Evolutionary conservation across 2,329 filamentous ascomycete genomes (phyloP).

Genomic region (Botrytis elliptica): DNA sequence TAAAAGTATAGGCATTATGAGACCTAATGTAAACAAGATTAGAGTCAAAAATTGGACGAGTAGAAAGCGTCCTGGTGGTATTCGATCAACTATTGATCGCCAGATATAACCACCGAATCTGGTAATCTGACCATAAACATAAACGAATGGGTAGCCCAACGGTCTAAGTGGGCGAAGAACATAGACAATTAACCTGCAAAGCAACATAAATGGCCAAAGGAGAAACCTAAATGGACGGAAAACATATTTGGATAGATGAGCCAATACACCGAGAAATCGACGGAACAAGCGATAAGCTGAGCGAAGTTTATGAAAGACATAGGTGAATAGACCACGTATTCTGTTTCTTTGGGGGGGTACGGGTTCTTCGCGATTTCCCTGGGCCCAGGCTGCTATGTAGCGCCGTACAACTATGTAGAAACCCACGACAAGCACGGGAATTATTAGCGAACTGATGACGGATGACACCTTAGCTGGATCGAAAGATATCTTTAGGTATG

Average conservation of each 20-base stretch:
- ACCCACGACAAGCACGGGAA: neutral
- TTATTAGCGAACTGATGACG: neutral
- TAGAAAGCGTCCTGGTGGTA: neutral
- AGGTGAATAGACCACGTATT: neutral
- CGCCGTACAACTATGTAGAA: neutral
- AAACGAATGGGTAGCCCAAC: neutral
- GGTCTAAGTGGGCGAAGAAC: neutral
- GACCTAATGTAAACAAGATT: neutral
- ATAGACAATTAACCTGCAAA: neutral
- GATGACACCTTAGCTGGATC: neutral
- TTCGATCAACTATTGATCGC: too few relatives aligned
- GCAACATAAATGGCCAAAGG: neutral
- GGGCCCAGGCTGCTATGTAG: neutral
- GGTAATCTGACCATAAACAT: neutral
- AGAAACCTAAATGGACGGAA: neutral
- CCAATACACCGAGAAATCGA: neutral
- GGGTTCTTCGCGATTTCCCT: neutral
- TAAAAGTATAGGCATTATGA: neutral
- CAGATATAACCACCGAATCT: neutral
- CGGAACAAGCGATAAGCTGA: neutral
- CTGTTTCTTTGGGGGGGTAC: neutral
- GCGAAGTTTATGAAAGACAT: neutral
- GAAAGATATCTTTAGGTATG: neutral
- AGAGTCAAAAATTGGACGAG: neutral
- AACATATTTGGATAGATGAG: neutral